Base-by-base conservation (phyloP, 2,329 filamentous ascomycete species). In the Ascochyta koolunga region DNA sequence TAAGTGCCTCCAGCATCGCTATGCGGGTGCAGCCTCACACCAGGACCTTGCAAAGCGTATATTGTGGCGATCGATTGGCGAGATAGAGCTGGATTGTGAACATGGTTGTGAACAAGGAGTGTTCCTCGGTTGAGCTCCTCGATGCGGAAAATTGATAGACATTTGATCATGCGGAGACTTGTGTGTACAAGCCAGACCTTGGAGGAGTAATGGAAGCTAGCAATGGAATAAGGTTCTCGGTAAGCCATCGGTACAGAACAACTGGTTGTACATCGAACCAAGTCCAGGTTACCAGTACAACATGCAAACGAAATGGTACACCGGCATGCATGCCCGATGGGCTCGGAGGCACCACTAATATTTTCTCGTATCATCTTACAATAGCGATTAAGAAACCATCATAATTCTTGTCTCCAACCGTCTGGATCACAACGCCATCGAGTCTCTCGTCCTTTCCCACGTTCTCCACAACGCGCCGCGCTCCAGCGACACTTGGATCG, bases 391-490 rank as follows among this genome's bases (percentile, higher is more conserved):
- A 53, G 50, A 78, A 78, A 7, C 79, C 79, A 70, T 81, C 78
- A 59, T 80, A 79, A 37, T 65, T 74, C 72, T 81, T 81, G 57
- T 77, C 76, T 1, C 76, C 75, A 5, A 80, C 78, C 1, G 75
- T 79, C 69, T 81, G 78, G 54, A 81, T 29, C 16, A 80, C 72
- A 5, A 74, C 70, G 1, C 68, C 72, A 37, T 79, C 78, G 7
- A 81, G 62, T 33, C 77, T 72, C 3, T 70, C 60, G 68, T 79
- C 76, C 54, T 60, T 71, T 10, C 78, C 79, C 31, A 76, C 72
- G 32, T 69, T 74, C 66, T 79, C 78, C 19, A 81, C 70, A 13
- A 79, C 69, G 42, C 62, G 58, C 60, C 74, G 68, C 31, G 68
- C 76, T 65, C 73, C 74, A 16, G 48, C 50, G 41, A 74, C 51